These are phyloP conservation scores for Sclerotinia subarctica DNA, from an alignment of 2,329 filamentous ascomycete species.

Conservation along the genomic window DNA sequence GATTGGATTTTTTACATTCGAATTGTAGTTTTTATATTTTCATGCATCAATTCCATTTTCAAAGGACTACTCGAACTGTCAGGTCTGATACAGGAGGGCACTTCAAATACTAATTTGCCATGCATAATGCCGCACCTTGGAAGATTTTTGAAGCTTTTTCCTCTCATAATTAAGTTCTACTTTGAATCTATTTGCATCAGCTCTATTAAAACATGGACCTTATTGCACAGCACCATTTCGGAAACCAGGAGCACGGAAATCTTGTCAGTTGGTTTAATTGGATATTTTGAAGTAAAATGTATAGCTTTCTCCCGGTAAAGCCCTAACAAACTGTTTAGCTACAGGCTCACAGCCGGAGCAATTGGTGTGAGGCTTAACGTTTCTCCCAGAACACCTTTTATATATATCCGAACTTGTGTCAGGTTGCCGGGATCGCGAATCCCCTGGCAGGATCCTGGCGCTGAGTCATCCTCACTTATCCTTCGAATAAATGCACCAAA, in stretches of 20 bases:
- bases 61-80: conserved; percentile 62
- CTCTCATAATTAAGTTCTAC: conserved; percentile 68
- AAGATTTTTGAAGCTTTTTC: conserved; percentile 63
- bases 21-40: too few species aligned
- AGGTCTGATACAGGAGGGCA: neutral
- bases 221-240: conserved; percentile 53
- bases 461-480: too few species aligned
- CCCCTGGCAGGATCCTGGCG: too few species aligned
- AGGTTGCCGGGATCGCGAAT: too few species aligned
- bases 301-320: conserved; percentile 39
- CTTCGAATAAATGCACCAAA: too few species aligned
- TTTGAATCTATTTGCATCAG: conserved; percentile 61
- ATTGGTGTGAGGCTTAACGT: conserved; percentile 61
- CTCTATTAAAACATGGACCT: conserved; percentile 63
- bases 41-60: conserved; percentile 69
- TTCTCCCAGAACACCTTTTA: conserved; percentile 58
- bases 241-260: conserved; percentile 47
- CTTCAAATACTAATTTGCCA: conserved; percentile 41
- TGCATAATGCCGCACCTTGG: conserved; percentile 40
- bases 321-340: conserved; percentile 44
- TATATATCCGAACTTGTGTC: too few species aligned
- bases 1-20: too few species aligned
- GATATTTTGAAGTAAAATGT: too few species aligned
- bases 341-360: conserved; percentile 50
- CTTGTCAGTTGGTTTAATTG: conserved; percentile 48